Base-by-base conservation (phyloP, 495 filamentous ascomycete species). In the Aspergillus bertholletiae region DNA sequence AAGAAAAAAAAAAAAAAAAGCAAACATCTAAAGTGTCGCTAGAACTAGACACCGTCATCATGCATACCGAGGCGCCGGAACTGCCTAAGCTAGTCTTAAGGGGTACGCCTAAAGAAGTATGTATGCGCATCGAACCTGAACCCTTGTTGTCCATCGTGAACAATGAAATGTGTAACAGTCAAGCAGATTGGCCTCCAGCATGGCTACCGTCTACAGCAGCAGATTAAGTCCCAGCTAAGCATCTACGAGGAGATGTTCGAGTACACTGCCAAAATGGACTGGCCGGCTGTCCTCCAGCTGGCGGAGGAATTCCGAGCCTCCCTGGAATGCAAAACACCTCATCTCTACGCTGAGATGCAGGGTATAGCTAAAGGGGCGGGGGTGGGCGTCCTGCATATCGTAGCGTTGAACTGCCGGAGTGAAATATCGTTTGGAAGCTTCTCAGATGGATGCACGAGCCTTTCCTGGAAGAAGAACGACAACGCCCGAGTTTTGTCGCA, bases 381-480 rank as follows among this genome's bases (percentile, higher is more conserved):
- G 1, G 55, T 79, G 13, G 60, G 74, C 12, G 68, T 86, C 24
- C 60, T 79, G 0, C 81, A 85, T 53, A 84, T 89, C 37, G 66
- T 88, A 7, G 84, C 86, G 6, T 55, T 88, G 37, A 88, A 89
- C 53, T 77, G 85, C 18, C 78, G 86, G 18, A 88, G 83, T 5
- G 85, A 88, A 67, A 87, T 88, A 51, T 75, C 80, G 0, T 82
- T 85, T 46, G 86, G 86, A 3, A 65, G 76, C 35, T 85, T 84
- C 57, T 75, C 74, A 9, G 86, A 88, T 54, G 85, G 84, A 21
- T 87, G 86, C 54, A 87, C 86, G 3, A 75, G 78, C 28, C 51
- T 88, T 2, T 78, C 71, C 11, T 86, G 79, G 80, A 71, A 73
- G 55, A 75, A 62, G 9, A 52, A 53, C 24, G 58, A 66, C n/a